Evolutionary conservation across 2,329 filamentous ascomycete genomes (phyloP).

Genomic region (Penicillium italicum): DNA sequence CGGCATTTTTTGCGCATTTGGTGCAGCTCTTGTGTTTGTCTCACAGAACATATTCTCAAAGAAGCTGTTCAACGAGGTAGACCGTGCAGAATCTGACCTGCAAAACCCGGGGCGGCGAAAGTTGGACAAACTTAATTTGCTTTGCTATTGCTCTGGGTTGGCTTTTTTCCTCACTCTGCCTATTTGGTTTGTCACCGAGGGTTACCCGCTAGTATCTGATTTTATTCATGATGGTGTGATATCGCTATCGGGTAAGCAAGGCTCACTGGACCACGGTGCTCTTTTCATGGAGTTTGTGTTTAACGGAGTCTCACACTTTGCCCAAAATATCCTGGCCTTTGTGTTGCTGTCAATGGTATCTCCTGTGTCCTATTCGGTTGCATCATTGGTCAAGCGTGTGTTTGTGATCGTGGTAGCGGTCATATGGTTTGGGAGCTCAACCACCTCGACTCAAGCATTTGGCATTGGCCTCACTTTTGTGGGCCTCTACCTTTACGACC

Average conservation of each 20-base stretch:
- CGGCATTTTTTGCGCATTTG: slow-evolving; percentile 83
- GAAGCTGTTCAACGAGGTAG: slow-evolving; percentile 91
- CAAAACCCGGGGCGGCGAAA: slow-evolving; percentile 64
- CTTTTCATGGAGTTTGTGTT: slow-evolving; percentile 83
- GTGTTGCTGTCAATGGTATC: slow-evolving; percentile 87
- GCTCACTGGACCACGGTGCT: slow-evolving; percentile 61
- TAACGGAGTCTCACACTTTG: slow-evolving; percentile 95
- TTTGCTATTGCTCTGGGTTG: slow-evolving; percentile 94
- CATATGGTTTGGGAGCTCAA: slow-evolving; percentile 90
- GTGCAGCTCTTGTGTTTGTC: slow-evolving; percentile 91
- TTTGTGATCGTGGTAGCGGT: slow-evolving; percentile 95
- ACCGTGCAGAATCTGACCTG: slow-evolving; percentile 73
- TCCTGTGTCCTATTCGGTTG: slow-evolving; percentile 95
- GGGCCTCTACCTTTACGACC: slow-evolving; percentile 92
- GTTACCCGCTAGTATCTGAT: slow-evolving; percentile 70
- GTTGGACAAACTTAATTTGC: slow-evolving; percentile 90
- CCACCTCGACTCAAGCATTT: slow-evolving; percentile 74
- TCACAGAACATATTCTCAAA: slow-evolving; percentile 99
- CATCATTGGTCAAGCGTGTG: slow-evolving; percentile 92
- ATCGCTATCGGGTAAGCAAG: slow-evolving; percentile 71
- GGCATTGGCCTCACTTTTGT: slow-evolving; percentile 88
- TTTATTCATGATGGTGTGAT: slow-evolving; percentile 78
- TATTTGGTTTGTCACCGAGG: slow-evolving; percentile 92
- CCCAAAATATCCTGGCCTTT: slow-evolving; percentile 93
- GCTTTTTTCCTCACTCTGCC: slow-evolving; percentile 85